Evolutionary conservation across 139 green algal genomes (phyloP).

Genomic region (Chlamydomonas sp.): DNA sequence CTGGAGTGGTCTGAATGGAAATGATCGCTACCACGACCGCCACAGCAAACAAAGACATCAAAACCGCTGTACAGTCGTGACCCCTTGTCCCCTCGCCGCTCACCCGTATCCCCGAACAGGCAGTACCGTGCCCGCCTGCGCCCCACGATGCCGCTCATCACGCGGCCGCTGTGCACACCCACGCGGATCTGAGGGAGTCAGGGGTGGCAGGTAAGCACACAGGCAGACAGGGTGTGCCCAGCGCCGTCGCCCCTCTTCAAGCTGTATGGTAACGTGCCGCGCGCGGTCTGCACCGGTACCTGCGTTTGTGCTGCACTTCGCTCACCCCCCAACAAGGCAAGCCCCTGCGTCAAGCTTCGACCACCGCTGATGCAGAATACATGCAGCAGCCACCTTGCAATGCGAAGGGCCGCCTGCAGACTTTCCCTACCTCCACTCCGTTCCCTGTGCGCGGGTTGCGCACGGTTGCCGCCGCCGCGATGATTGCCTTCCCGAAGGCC

Average conservation of each 20-base stretch:
- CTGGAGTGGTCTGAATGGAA: neutral
- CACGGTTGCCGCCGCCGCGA: slow-evolving; percentile 21
- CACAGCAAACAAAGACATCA: neutral
- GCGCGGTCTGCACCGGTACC: no score
- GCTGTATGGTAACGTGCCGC: neutral
- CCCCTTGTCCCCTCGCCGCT: neutral
- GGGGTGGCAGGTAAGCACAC: no score
- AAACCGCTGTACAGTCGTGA: neutral
- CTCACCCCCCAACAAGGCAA: no score
- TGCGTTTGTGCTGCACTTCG: no score
- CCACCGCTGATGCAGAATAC: no score
- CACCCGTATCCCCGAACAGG: slow-evolving; percentile 54
- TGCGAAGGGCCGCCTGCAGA: neutral
- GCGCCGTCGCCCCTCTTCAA: neutral
- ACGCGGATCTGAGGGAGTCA: slow-evolving; percentile 29
- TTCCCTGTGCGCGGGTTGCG: slow-evolving; percentile 6
- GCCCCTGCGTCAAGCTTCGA: no score
- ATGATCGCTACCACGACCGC: no score
- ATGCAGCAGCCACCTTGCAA: neutral
- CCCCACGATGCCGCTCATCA: slow-evolving; percentile 60
- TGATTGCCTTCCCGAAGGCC: slow-evolving; percentile 32
- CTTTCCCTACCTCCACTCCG: slow-evolving; percentile 3
- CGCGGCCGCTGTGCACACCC: slow-evolving; percentile 33
- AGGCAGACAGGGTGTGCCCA: neutral
- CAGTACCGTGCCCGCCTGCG: slow-evolving; percentile 59